These are phyloP conservation scores for Myriangium duriaei DNA, from an alignment of 2,329 filamentous ascomycete species.

Conservation along the genomic window DNA sequence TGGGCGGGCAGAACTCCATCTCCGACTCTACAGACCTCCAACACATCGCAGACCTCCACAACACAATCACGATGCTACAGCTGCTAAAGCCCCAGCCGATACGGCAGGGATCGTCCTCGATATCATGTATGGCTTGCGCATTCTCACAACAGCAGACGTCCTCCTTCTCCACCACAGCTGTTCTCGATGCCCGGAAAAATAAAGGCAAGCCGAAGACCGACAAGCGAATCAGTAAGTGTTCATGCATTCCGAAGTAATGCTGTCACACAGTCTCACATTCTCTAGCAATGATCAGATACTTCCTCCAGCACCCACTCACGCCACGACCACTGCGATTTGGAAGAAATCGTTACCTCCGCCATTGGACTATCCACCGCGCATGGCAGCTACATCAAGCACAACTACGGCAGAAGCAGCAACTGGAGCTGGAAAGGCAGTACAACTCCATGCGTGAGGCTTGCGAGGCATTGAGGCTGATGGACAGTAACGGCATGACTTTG, in stretches of 20 bases:
- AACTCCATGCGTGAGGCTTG: constrained; percentile 73
- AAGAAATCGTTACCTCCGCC: constrained; percentile 73
- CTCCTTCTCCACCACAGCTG: constrained; percentile 23
- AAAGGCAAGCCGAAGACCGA: constrained; percentile 22
- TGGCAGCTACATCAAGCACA: constrained; percentile 72
- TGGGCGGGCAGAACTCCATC: too few species aligned
- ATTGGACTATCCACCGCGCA: constrained; percentile 98
- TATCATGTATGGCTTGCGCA: constrained; percentile 4
- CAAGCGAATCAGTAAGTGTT: constrained; percentile 20
- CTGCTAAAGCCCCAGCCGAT: constrained; percentile 1
- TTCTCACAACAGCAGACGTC: constrained; percentile 14
- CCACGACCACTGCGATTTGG: constrained; percentile 76
- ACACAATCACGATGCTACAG: not conserved
- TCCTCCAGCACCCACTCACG: constrained; percentile 54
- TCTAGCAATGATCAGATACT: constrained; percentile 54
- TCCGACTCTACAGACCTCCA: too few species aligned
- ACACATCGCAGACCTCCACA: too few species aligned
- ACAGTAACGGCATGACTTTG: constrained; percentile 26
- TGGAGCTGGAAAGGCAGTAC: constrained; percentile 66
- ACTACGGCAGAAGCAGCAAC: constrained; percentile 49
- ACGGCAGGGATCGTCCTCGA: not conserved
- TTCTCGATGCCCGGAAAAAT: constrained; percentile 28
- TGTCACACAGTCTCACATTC: not conserved
- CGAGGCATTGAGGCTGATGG: constrained; percentile 58
- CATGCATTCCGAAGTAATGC: too few species aligned